Evolutionary conservation across 306 rosid genomes (phyloP).

Genomic region (Myrica gale): DNA sequence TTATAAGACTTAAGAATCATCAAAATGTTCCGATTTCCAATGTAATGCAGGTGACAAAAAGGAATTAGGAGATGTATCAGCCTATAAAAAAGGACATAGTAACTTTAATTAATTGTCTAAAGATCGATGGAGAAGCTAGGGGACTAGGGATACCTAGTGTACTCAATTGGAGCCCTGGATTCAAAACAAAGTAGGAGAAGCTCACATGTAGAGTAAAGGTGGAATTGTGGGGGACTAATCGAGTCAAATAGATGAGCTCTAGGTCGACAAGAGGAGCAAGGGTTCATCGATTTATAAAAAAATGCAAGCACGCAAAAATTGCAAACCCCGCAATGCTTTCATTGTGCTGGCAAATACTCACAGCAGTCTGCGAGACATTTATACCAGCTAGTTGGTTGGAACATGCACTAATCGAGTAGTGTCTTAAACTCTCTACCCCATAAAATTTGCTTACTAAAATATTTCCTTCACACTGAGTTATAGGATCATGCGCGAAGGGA

Average conservation of each 20-base stretch:
- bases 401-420: conserved; percentile 1
- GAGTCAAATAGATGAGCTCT: background rate
- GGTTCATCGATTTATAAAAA: background rate
- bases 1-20: too few species aligned
- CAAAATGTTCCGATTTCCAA: too few species aligned
- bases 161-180: background rate
- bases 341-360: conserved; percentile 20
- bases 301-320: background rate
- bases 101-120: too few species aligned
- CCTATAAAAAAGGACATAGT: background rate
- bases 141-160: too few species aligned
- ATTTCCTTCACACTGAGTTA: conserved; percentile 26
- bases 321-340: conserved; percentile 18
- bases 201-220: background rate
- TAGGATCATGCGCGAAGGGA: conserved; percentile 69
- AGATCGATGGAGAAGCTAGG: too few species aligned
- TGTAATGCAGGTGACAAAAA: too few species aligned
- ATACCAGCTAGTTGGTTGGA: background rate
- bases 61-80: too few species aligned
- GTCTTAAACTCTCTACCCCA: background rate
- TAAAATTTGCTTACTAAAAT: background rate
- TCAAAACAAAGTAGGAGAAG: background rate
- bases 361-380: background rate
- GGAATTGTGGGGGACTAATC: background rate
- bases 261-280: background rate